Evolutionary conservation across 1,284 basidiomycete species (phyloP), one percentile per base, ranked within the genome.

Genomic region (Earliella scabrosa): DNA sequence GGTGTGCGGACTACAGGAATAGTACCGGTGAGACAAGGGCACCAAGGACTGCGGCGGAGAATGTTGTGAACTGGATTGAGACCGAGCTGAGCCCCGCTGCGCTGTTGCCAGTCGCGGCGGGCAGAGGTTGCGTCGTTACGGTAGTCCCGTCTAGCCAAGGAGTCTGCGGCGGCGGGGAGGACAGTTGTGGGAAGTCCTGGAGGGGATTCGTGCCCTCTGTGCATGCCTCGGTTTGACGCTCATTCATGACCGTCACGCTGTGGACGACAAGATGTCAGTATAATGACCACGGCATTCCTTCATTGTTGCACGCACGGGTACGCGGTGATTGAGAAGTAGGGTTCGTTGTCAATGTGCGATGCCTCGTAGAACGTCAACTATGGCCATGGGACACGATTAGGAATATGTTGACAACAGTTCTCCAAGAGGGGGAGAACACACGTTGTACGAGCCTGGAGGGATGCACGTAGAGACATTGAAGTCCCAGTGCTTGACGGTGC

Each of bases 281-380:
- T n/a, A 45, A 16, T 24, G 27, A n/a, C n/a, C 26, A 4, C 13
- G 43, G 27, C 14, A 31, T 6, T 2, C 10, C 24, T n/a, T 21
- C 16, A 14, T 21, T 11, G 2, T 16, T 31, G 44, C n/a, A 62
- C 68, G 14, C 50, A 69, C 45, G 74, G 73, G 29, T 82, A 69
- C 14, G 77, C 68, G 1, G 80, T 80, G 39, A 82, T 80, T n/a
- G 72, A 68, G 62, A 77, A 82, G 63, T 70, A 74, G 2, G 68
- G 52, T 49, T 71, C 40, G 26, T 67, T 66, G 56, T 79, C 71
- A 54, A 79, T 73, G 45, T 71, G 70, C 2, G 78, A 75, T 20
- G 55, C 64, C 59, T 83, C 81, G 58, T 83, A 82, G 60, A 81
- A 77, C 7, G 80, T 81, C 47, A 82, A 66, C 80, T 82, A 52